Conservation (phyloP, 768 basidiomycete species). For the Boletus barrowsii region DNA sequence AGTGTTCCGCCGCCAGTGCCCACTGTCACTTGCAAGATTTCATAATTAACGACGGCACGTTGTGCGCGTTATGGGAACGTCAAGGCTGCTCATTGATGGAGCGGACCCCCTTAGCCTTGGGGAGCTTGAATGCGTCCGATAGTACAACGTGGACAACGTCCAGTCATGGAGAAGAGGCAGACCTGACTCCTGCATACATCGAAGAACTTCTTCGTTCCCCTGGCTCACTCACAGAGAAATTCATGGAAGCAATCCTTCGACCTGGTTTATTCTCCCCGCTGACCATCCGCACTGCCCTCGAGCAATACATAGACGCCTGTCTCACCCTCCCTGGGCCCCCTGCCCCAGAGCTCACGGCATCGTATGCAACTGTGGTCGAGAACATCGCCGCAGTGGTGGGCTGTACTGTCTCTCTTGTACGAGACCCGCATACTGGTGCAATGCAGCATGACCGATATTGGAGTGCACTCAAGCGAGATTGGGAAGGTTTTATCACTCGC, state of each 20-base stretch:
- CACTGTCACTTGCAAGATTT: constrained; percentile 81
- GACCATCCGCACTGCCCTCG: constrained; percentile 78
- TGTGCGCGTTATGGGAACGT: constrained; percentile 78
- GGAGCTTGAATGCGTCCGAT: constrained; percentile 29
- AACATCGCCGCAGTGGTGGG: constrained; percentile 85
- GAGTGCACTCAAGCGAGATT: constrained; percentile 84
- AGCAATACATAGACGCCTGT: constrained; percentile 74
- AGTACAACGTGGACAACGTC: constrained; percentile 51
- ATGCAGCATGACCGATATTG: constrained; percentile 76
- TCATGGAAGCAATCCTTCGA: constrained; percentile 77
- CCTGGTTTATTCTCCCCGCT: constrained; percentile 85
- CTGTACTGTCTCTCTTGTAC: constrained; percentile 71
- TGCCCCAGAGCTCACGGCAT: constrained; percentile 54
- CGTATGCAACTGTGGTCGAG: constrained; percentile 66
- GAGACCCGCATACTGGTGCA: constrained; percentile 76
- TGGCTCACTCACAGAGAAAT: constrained; percentile 73
- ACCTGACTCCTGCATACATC: constrained; percentile 81
- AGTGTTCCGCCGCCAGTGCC: constrained; percentile 56
- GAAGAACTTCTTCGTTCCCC: constrained; percentile 75
- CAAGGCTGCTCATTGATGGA: constrained; percentile 75
- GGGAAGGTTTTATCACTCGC: constrained; percentile 93
- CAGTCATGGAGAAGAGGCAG: constrained; percentile 65
- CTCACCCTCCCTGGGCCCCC: constrained; percentile 59
- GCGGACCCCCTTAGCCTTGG: constrained; percentile 45
- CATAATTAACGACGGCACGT: constrained; percentile 45